Conservation (phyloP, 805 yeast species). For the Kluyveromyces aestuarii region DNA sequence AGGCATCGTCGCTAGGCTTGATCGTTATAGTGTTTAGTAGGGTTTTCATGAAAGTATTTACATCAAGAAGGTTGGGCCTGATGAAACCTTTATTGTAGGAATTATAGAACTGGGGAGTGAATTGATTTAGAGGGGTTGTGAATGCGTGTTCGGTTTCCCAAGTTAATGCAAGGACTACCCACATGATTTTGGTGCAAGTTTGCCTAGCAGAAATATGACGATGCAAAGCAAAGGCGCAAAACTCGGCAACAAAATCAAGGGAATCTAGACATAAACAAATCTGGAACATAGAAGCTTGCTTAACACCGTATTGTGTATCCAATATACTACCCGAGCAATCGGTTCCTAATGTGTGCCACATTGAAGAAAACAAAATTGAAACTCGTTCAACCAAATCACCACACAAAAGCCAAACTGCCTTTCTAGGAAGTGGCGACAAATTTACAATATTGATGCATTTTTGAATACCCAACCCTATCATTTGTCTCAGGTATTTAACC, state of each 20-base stretch:
- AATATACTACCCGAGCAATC: constrained; percentile 45
- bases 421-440: constrained; percentile 61
- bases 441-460: constrained; percentile 63
- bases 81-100: constrained; percentile 19
- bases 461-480: constrained; percentile 52
- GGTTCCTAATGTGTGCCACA: constrained; percentile 74
- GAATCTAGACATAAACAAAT: constrained; percentile 41
- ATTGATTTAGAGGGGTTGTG: constrained; percentile 12
- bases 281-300: constrained; percentile 62
- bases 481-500: constrained; percentile 54
- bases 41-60: constrained; percentile 14
- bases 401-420: constrained; percentile 56
- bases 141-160: constrained; percentile 13
- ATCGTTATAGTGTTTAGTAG: constrained; percentile 14
- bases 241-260: constrained; percentile 50
- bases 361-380: constrained; percentile 42
- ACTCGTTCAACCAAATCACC: constrained; percentile 55
- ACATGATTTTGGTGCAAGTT: constrained; percentile 56
- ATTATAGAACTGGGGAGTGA: constrained; percentile 21
- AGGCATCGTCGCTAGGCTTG: constrained; percentile 55
- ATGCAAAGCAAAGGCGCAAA: constrained; percentile 63
- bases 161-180: constrained; percentile 44
- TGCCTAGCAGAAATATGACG: constrained; percentile 50
- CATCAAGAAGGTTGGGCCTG: constrained; percentile 16
- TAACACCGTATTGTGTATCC: constrained; percentile 45